phyloP scores from a whole-genome alignment of 306 rosid genomes.

The Prosopis cineraria region DNA sequence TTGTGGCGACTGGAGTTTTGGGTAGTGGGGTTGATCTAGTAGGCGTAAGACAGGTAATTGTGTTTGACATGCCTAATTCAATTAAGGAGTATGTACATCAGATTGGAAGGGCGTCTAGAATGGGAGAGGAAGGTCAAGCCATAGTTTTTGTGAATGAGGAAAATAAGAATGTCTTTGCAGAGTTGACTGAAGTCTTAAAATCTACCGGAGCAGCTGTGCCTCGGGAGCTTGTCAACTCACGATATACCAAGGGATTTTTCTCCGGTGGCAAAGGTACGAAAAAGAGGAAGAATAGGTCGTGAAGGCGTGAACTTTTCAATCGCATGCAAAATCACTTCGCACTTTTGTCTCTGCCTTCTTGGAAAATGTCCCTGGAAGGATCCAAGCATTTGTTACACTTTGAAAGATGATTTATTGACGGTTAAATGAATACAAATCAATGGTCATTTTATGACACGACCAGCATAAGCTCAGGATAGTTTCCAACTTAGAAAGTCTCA shows the following conservation, averaged over 20 bases:
- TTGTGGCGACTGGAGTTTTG: constrained; percentile 88
- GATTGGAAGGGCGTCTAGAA: constrained; percentile 86
- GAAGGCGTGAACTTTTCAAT: constrained; percentile 28
- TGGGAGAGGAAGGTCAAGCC: constrained; percentile 84
- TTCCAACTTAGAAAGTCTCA: neutral
- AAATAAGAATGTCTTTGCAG: constrained; percentile 63
- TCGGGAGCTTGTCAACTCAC: constrained; percentile 64
- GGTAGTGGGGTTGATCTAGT: constrained; percentile 83
- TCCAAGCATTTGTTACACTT: constrained; percentile 23
- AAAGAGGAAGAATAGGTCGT: constrained; percentile 44
- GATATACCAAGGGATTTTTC: constrained; percentile 37
- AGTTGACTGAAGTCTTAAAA: constrained; percentile 55
- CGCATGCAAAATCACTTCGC: constrained; percentile 3
- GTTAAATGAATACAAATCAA: neutral
- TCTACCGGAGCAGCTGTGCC: constrained; percentile 77
- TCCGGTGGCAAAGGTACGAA: constrained; percentile 42
- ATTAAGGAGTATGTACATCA: constrained; percentile 81
- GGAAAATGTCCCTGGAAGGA: constrained; percentile 18
- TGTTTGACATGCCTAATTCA: constrained; percentile 88
- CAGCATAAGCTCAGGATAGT: neutral
- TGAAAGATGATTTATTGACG: constrained; percentile 1
- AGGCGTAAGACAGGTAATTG: constrained; percentile 76
- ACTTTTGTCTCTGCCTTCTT: constrained; percentile 3
- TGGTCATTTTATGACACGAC: constrained; percentile 3
- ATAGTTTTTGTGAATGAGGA: constrained; percentile 73